Base-by-base conservation (phyloP, 2,329 filamentous ascomycete genomes). In the Botryotinia narcissicola region DNA sequence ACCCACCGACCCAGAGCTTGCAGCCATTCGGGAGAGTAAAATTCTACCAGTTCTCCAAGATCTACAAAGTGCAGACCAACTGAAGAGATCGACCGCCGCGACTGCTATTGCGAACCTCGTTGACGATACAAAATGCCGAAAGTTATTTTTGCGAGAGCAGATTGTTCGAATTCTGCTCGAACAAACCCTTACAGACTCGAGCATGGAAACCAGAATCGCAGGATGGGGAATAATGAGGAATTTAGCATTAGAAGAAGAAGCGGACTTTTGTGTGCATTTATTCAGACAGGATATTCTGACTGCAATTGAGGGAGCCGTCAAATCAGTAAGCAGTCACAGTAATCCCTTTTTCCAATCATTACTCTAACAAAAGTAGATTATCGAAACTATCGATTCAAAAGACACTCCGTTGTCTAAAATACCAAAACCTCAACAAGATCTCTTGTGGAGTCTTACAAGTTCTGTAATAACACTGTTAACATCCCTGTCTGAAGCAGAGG, bases 201-300 rank as follows among this genome's bases (percentile, higher is more conserved):
- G 85, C 73, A 83, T 91, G 70, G 89, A 92, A 81, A 89, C 88
- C 77, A 85, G 88, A 66, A 87, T 89, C 61, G 88, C 89, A 32
- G 90, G 89, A n/a, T 92, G 90, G 90, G 87, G 87, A 20, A 90
- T 92, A 76, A 82, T 92, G 70, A 85, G 87, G 76, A 86, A 88
- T 60, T 83, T 92, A 71, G 87, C 87, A 3, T 83, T 87, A 75
- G 87, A 91, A 78, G 90, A 92, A 80, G 90, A 91, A 77, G 83
- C 87, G 20, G 90, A 91, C 78, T 92, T 92, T 74, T 90, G 89
- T 75, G 83, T 92, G 32, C 89, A 92, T 77, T 80, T 92, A 73
- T 91, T 87, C 78, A 84, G 90, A 61, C 83, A 87, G 42, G 90
- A 91, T 79, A 81, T 91, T 22, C 78, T 92, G 74, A 88, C 87